These are phyloP conservation scores for Nannizziopsis barbatae DNA, from an alignment of 2,329 filamentous ascomycete genomes.

Conservation along the genomic window DNA sequence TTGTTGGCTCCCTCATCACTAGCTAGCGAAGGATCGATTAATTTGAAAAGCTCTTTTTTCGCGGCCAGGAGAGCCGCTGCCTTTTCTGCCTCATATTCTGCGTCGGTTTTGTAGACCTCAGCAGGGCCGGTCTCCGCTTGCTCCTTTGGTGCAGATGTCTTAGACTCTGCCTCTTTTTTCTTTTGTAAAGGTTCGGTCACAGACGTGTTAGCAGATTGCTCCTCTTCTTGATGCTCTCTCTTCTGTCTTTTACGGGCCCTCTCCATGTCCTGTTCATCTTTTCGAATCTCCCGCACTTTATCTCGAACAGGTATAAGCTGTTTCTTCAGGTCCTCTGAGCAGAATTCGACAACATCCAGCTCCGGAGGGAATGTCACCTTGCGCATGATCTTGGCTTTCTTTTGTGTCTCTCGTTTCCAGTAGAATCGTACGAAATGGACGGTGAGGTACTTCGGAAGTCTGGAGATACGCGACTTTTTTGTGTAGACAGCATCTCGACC, in stretches of 20 bases:
- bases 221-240: slow-evolving; percentile 48
- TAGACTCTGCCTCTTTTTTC: slow-evolving; percentile 40
- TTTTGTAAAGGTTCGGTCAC: slow-evolving; percentile 36
- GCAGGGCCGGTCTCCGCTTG: slow-evolving; percentile 63
- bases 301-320: slow-evolving; percentile 85
- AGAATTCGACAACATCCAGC: slow-evolving; percentile 87
- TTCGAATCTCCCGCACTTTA: slow-evolving; percentile 87
- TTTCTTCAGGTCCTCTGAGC: slow-evolving; percentile 75
- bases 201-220: slow-evolving; percentile 31
- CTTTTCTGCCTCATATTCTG: slow-evolving; percentile 78
- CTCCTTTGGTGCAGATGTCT: slow-evolving; percentile 42
- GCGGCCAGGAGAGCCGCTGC: slow-evolving; percentile 61
- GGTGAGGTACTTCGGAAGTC: slow-evolving; percentile 86
- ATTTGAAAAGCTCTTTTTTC: slow-evolving; percentile 74
- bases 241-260: slow-evolving; percentile 87
- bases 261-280: slow-evolving; percentile 89
- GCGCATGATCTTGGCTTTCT: slow-evolving; percentile 99
- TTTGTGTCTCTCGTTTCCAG: slow-evolving; percentile 90
- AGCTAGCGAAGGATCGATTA: slow-evolving; percentile 64
- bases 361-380: slow-evolving; percentile 95
- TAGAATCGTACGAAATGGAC: slow-evolving; percentile 98
- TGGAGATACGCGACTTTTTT: slow-evolving; percentile 78
- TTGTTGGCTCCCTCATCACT: slow-evolving; percentile 78
- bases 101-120: slow-evolving; percentile 79
- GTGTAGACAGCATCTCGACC: slow-evolving; percentile 74